A percentile compares a stretch with the other conserved stretches of the same genome.
Evolutionary conservation across 129 eudicot genomes (phyloP).

Genomic region (Saposhnikovia divaricata): DNA sequence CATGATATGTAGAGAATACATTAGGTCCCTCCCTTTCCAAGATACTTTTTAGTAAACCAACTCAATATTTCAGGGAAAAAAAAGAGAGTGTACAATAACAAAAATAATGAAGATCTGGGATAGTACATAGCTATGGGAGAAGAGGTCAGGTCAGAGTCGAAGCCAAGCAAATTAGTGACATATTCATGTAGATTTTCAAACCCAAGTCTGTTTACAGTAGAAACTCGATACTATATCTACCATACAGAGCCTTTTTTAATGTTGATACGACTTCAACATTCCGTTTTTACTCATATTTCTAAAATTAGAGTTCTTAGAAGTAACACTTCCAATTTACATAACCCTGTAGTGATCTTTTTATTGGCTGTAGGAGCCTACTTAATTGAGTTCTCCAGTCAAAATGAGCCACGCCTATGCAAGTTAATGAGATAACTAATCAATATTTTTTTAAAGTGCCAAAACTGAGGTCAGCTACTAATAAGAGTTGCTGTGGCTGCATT

Average conservation of each 20-base stretch:
- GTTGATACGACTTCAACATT: background rate
- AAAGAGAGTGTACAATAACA: background rate
- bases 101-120: background rate
- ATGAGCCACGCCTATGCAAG: background rate
- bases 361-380: background rate
- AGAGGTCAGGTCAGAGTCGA: background rate
- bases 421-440: background rate
- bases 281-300: background rate
- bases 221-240: background rate
- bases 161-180: background rate
- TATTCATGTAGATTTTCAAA: background rate
- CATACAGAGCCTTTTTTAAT: background rate
- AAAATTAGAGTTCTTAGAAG: background rate
- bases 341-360: background rate
- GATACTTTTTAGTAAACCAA: too few species aligned
- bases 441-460: background rate
- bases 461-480: background rate
- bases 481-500: background rate
- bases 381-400: background rate
- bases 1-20: background rate
- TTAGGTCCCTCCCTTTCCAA: too few species aligned
- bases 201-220: background rate
- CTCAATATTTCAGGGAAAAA: background rate
- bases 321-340: background rate
- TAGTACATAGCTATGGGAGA: background rate